Evolutionary conservation across 2,329 filamentous ascomycete genomes (phyloP).

Genomic region (Colletotrichum sp.): DNA sequence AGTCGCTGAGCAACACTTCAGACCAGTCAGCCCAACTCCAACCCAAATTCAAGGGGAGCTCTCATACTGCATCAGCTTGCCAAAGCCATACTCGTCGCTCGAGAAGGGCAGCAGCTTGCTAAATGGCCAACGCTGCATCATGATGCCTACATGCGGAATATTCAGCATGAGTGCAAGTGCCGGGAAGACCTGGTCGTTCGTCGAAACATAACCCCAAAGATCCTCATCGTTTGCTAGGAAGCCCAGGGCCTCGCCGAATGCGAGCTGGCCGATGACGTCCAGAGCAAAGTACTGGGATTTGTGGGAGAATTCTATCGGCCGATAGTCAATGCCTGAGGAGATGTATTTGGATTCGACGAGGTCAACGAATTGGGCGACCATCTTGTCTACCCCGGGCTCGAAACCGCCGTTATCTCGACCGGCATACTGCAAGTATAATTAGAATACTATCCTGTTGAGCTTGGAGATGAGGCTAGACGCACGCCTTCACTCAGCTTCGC

Average conservation of each 20-base stretch:
- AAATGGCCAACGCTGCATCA: conserved; percentile 24
- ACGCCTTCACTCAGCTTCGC: conserved; percentile 21
- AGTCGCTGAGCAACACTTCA: conserved; percentile 29
- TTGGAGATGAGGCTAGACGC: neutral
- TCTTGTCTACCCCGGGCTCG: neutral
- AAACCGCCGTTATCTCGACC: conserved; percentile 16
- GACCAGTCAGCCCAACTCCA: neutral
- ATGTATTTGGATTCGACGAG: conserved; percentile 16
- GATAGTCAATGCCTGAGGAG: neutral
- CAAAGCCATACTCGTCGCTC: conserved; percentile 37
- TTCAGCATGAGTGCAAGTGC: conserved; percentile 24
- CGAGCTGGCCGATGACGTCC: conserved; percentile 29
- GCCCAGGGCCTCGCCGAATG: conserved; percentile 30
- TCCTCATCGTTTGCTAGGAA: conserved; percentile 28
- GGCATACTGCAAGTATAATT: neutral
- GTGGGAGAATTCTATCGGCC: conserved; percentile 15
- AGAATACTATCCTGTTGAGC: fast-evolving
- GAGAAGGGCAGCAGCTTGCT: conserved; percentile 26
- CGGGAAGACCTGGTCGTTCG: conserved; percentile 13
- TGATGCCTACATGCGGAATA: conserved; percentile 24
- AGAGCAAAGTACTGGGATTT: conserved; percentile 24
- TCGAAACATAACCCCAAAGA: conserved; percentile 25
- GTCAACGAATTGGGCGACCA: neutral
- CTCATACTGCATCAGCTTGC: conserved; percentile 28
- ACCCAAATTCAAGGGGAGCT: too few species aligned